These are phyloP conservation scores for Mycena pura DNA, from an alignment of 768 basidiomycete genomes.

Conservation along the genomic window DNA sequence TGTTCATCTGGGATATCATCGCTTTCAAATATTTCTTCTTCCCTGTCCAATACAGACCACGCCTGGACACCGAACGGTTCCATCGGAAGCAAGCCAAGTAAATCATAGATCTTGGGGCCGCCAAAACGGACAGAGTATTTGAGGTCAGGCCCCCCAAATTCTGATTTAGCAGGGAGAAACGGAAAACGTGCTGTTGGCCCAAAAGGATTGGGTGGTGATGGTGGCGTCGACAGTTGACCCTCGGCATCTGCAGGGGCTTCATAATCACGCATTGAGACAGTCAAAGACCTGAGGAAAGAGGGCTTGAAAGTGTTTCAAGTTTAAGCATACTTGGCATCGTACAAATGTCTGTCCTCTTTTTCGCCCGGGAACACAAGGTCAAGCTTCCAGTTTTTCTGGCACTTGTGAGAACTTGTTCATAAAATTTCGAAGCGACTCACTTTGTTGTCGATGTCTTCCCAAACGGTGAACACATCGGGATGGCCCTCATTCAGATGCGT, in stretches of 20 bases:
- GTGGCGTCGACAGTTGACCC: too few species aligned
- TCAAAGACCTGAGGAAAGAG: conserved; percentile 29
- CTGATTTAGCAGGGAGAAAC: conserved; percentile 57
- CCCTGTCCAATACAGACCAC: conserved; percentile 74
- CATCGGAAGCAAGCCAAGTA: conserved; percentile 64
- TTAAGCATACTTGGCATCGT: neutral
- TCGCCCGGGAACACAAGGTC: neutral
- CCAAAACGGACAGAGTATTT: conserved; percentile 69
- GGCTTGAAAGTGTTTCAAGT: conserved; percentile 11
- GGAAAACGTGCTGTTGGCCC: conserved; percentile 60
- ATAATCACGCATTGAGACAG: too few species aligned
- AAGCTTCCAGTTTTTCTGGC: conserved; percentile 1
- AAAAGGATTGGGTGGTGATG: conserved; percentile 1
- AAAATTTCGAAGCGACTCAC: conserved; percentile 18
- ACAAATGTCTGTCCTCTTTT: neutral
- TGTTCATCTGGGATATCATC: conserved; percentile 77
- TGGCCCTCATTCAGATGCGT: conserved; percentile 62
- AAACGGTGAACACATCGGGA: conserved; percentile 41
- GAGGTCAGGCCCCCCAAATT: conserved; percentile 54
- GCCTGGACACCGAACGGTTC: conserved; percentile 68
- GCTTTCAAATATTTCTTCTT: conserved; percentile 78
- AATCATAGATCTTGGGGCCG: conserved; percentile 69
- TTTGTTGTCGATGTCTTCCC: conserved; percentile 37
- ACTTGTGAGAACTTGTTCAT: neutral
- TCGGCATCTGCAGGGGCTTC: too few species aligned